Evolutionary conservation across 2,329 filamentous ascomycete genomes (phyloP).

Genomic region (Fusarium equiseti): DNA sequence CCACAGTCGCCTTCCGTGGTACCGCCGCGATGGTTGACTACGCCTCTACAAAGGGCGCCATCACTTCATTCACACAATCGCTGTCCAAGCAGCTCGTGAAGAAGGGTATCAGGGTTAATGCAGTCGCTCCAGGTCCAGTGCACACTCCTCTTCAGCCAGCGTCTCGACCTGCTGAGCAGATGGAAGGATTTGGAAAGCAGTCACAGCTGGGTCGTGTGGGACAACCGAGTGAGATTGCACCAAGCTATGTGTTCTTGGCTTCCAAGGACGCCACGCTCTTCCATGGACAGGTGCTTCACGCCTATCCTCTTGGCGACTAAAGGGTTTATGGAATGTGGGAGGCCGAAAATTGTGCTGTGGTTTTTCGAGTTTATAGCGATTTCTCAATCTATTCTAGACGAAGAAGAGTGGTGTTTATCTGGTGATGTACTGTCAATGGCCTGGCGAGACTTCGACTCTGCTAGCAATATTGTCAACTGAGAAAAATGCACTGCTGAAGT

Average conservation of each 20-base stretch:
- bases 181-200: constrained; percentile 58
- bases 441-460: background rate
- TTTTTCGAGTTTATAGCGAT: background rate
- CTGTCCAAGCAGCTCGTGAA: constrained; percentile 65
- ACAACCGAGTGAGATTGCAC: constrained; percentile 60
- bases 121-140: constrained; percentile 58
- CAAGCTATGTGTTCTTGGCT: constrained; percentile 56
- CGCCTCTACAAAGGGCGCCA: constrained; percentile 68
- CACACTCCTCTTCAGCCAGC: constrained; percentile 60
- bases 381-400: background rate
- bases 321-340: background rate
- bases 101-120: constrained; percentile 69
- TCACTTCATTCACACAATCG: constrained; percentile 66
- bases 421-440: background rate
- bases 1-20: constrained; percentile 66
- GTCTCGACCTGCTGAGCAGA: constrained; percentile 57
- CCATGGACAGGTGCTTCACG: constrained; percentile 56
- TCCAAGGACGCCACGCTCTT: constrained; percentile 56
- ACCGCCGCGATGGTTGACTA: constrained; percentile 66
- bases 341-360: background rate
- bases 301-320: constrained; percentile 56
- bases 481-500: background rate
- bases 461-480: background rate
- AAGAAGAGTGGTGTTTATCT: background rate
- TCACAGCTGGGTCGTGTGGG: constrained; percentile 55